These are phyloP conservation scores for Remersonia thermophila DNA, from an alignment of 2,329 filamentous ascomycete genomes.

Conservation along the genomic window DNA sequence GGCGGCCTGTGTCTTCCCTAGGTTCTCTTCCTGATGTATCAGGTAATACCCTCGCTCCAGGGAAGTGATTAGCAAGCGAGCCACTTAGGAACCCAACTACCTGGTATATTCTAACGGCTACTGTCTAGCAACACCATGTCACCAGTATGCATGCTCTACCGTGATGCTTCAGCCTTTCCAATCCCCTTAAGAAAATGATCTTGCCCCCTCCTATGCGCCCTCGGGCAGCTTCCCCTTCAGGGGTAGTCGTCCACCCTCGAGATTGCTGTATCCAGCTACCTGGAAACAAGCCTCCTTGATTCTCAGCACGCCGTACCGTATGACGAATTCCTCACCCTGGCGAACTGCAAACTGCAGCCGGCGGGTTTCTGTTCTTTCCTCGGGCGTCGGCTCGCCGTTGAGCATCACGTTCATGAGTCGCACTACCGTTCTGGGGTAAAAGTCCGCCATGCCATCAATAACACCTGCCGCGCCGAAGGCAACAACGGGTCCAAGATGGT, in stretches of 20 bases:
- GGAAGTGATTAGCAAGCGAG: too few species aligned
- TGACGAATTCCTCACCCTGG: constrained; percentile 49
- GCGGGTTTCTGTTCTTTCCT: constrained; percentile 38
- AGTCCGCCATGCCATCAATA: constrained; percentile 53
- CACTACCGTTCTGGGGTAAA: constrained; percentile 51
- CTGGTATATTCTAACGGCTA: too few species aligned
- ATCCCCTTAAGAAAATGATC: constrained; percentile 23
- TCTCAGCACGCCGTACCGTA: constrained; percentile 47
- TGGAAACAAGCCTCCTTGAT: constrained; percentile 51
- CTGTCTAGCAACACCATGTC: too few species aligned
- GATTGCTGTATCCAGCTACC: constrained; percentile 43
- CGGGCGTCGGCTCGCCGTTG: constrained; percentile 10
- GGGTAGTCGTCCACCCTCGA: constrained; percentile 46
- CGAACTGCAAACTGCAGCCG: constrained; percentile 50
- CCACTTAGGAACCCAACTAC: too few species aligned
- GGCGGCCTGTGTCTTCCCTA: too few species aligned
- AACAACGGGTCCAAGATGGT: constrained; percentile 53
- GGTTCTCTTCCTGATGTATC: too few species aligned
- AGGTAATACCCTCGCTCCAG: too few species aligned
- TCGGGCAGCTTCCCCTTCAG: constrained; percentile 44
- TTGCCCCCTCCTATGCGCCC: constrained; percentile 41
- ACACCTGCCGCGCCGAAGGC: constrained; percentile 51
- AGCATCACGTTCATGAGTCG: constrained; percentile 38
- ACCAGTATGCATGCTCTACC: too few species aligned
- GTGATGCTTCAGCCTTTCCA: constrained; percentile 9